Conservation (phyloP, 768 basidiomycete genomes). For the Roridomyces roridus region DNA sequence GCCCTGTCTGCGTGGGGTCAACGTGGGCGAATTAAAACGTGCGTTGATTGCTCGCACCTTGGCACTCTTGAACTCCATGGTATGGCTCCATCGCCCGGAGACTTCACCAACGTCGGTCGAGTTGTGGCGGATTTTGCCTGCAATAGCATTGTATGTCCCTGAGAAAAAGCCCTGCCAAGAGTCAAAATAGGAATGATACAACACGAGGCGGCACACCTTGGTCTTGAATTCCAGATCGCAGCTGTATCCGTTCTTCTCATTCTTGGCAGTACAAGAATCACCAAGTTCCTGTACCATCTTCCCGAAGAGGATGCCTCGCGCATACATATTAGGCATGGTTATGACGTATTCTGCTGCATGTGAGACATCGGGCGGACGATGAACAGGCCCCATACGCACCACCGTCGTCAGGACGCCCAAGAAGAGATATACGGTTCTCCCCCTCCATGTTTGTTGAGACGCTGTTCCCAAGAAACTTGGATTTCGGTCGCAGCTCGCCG, state of each 20-base stretch:
- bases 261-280: conserved; percentile 85
- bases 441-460: conserved; percentile 98
- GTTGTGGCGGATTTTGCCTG: conserved; percentile 76
- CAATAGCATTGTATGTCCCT: conserved; percentile 91
- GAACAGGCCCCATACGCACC: conserved; percentile 51
- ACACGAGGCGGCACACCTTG: conserved; percentile 60
- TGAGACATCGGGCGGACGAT: neutral
- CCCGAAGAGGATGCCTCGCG: conserved; percentile 84
- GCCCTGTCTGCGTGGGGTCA: conserved; percentile 66
- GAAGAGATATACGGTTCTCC: conserved; percentile 84
- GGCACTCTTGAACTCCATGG: conserved; percentile 82
- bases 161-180: conserved; percentile 88
- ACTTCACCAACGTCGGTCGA: conserved; percentile 81
- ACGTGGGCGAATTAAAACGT: neutral
- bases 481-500: conserved; percentile 95
- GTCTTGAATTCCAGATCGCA: conserved; percentile 98
- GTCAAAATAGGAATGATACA: conserved; percentile 1
- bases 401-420: conserved; percentile 87
- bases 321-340: conserved; percentile 99
- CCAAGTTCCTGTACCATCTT: conserved; percentile 98
- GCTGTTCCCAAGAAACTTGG: conserved; percentile 95
- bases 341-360: conserved; percentile 73
- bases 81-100: conserved; percentile 87
- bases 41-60: conserved; percentile 49
- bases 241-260: conserved; percentile 72